Evolutionary conservation across 805 yeast species (phyloP).

Genomic region (Kuraishia borneana): DNA sequence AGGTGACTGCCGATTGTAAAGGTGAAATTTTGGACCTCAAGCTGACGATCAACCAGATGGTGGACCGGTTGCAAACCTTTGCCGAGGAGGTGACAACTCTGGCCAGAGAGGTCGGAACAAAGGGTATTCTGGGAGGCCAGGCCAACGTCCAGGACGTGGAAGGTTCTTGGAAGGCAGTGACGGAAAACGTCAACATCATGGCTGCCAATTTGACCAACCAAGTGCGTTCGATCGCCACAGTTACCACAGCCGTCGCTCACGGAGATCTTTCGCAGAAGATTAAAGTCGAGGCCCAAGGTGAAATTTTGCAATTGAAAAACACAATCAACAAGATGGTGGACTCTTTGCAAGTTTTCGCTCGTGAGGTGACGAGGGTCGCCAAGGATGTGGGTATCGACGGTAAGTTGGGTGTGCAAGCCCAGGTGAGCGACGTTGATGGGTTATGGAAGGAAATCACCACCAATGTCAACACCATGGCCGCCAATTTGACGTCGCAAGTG

Average conservation of each 20-base stretch:
- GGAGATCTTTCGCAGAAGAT: conserved; percentile 82
- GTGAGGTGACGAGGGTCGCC: conserved; percentile 84
- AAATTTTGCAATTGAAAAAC: conserved; percentile 71
- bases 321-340: conserved; percentile 93
- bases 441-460: conserved; percentile 88
- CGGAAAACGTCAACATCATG: conserved; percentile 86
- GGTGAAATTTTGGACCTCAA: conserved; percentile 73
- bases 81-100: conserved; percentile 78
- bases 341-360: conserved; percentile 75
- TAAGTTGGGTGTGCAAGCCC: conserved; percentile 86
- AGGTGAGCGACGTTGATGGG: conserved; percentile 84
- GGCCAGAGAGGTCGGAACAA: conserved; percentile 77
- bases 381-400: conserved; percentile 92
- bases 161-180: conserved; percentile 82
- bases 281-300: conserved; percentile 86
- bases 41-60: conserved; percentile 78
- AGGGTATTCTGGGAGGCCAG: conserved; percentile 85
- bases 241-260: conserved; percentile 85
- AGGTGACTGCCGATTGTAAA: conserved; percentile 79
- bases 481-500: conserved; percentile 86
- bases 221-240: conserved; percentile 82
- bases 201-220: conserved; percentile 80
- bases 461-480: conserved; percentile 88
- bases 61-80: conserved; percentile 75
- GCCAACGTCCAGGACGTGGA: conserved; percentile 79